Evolutionary conservation across 2,329 filamentous ascomycete genomes (phyloP).

Genomic region (Davidsoniella eucalypti): DNA sequence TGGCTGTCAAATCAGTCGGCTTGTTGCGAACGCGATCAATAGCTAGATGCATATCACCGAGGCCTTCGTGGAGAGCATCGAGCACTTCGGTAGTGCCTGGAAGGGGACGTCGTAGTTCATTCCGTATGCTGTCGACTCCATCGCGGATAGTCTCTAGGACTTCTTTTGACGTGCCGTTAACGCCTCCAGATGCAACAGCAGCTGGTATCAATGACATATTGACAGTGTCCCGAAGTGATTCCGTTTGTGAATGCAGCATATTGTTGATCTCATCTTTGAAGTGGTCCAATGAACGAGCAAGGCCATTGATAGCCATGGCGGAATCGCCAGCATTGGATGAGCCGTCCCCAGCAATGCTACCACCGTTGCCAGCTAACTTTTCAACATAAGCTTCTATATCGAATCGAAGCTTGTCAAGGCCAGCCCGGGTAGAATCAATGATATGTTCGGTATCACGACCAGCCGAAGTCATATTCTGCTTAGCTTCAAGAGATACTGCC

Average conservation of each 20-base stretch:
- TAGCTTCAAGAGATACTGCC: slow-evolving; percentile 44
- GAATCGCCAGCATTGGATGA: slow-evolving; percentile 37
- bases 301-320: slow-evolving; percentile 45
- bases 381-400: slow-evolving; percentile 75
- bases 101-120: slow-evolving; percentile 52
- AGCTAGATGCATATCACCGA: slow-evolving; percentile 58
- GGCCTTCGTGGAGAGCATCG: slow-evolving; percentile 75
- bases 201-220: slow-evolving; percentile 50
- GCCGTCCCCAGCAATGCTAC: slow-evolving; percentile 27
- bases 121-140: slow-evolving; percentile 58
- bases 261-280: slow-evolving; percentile 52
- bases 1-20: slow-evolving; percentile 65
- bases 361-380: slow-evolving; percentile 26
- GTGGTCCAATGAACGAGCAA: slow-evolving; percentile 38
- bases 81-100: slow-evolving; percentile 73
- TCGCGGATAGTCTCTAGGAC: slow-evolving; percentile 53
- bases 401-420: slow-evolving; percentile 60
- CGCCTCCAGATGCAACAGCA: slow-evolving; percentile 21
- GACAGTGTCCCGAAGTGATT: slow-evolving; percentile 62
- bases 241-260: slow-evolving; percentile 64
- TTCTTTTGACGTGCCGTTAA: slow-evolving; percentile 30
- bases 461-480: slow-evolving; percentile 63
- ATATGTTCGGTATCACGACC: slow-evolving; percentile 77
- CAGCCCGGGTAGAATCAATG: slow-evolving; percentile 73
- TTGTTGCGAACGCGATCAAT: slow-evolving; percentile 67